These are phyloP conservation scores for Pestalotiopsis sp. DNA, from an alignment of 2,329 filamentous ascomycete species.

Conservation along the genomic window DNA sequence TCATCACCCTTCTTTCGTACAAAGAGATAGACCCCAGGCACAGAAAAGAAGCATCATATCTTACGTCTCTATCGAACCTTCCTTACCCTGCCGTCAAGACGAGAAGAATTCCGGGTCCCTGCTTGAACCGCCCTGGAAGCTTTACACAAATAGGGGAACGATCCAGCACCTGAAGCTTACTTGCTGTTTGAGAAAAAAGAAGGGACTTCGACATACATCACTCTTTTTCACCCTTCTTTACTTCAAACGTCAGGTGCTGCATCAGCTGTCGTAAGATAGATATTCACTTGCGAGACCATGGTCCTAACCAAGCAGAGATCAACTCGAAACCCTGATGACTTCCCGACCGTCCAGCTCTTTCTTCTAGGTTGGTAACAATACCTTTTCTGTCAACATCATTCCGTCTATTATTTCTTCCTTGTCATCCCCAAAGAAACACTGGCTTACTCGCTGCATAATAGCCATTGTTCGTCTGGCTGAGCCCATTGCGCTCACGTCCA, in stretches of 20 bases:
- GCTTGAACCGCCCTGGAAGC: slow-evolving; percentile 14
- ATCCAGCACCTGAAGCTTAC: slow-evolving; percentile 23
- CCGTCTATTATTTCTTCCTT: too few species aligned
- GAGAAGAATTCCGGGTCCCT: not conserved
- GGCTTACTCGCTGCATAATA: slow-evolving; percentile 37
- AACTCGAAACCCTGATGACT: slow-evolving; percentile 69
- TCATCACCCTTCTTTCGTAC: not conserved
- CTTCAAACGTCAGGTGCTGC: slow-evolving; percentile 34
- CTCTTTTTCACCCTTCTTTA: slow-evolving; percentile 14
- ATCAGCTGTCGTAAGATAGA: slow-evolving; percentile 47
- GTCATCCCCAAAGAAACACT: not conserved
- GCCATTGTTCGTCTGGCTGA: slow-evolving; percentile 92
- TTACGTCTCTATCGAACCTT: not conserved
- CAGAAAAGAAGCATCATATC: not conserved
- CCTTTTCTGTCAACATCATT: not conserved
- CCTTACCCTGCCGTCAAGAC: not conserved
- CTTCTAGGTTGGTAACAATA: slow-evolving; percentile 68
- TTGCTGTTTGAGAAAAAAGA: slow-evolving; percentile 15
- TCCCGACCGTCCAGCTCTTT: slow-evolving; percentile 82
- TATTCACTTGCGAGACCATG: slow-evolving; percentile 48
- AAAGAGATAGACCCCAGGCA: not conserved
- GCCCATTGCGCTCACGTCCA: slow-evolving; percentile 89
- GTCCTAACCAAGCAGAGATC: slow-evolving; percentile 52
- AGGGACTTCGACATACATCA: slow-evolving; percentile 15
- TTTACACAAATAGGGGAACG: not conserved